Conservation (phyloP, 2,329 filamentous ascomycete genomes). For the Raffaelea deltoideospora region DNA sequence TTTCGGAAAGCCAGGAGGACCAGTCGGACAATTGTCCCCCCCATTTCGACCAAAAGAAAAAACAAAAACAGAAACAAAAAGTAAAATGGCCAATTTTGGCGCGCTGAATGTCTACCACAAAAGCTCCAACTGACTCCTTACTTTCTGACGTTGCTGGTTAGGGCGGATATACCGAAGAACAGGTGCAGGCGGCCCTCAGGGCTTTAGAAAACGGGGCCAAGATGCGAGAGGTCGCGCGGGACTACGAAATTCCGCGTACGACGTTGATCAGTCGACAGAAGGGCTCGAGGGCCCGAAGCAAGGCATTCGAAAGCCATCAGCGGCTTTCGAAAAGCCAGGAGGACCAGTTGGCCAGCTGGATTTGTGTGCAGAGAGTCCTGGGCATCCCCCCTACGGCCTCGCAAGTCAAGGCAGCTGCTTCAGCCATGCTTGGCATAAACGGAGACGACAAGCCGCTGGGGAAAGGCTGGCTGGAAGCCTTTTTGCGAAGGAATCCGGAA, state of each 20-base stretch:
- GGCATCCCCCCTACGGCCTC: neutral
- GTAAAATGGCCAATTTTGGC: no score
- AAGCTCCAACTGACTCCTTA: no score
- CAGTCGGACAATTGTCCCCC: no score
- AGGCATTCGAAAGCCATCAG: neutral
- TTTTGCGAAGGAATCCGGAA: neutral
- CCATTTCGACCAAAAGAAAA: no score
- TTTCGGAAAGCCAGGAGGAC: no score
- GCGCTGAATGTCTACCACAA: no score
- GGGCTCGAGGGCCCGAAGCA: neutral
- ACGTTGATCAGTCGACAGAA: neutral
- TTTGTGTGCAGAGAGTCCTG: neutral
- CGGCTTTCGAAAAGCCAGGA: neutral
- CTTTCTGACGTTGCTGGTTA: no score
- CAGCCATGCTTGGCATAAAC: neutral
- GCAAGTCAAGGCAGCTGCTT: neutral
- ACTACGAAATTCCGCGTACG: neutral
- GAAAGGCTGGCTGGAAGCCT: neutral
- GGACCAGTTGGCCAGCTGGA: neutral
- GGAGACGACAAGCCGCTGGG: neutral
- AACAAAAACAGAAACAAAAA: no score
- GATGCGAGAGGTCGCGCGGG: neutral
- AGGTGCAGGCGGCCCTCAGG: neutral
- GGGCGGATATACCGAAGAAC: no score
- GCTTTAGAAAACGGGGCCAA: neutral